A percentile compares a stretch with the other conserved stretches of the same genome.
phyloP scores from a whole-genome alignment of 2,329 filamentous ascomycete species.

The Calonectria crousiana region DNA sequence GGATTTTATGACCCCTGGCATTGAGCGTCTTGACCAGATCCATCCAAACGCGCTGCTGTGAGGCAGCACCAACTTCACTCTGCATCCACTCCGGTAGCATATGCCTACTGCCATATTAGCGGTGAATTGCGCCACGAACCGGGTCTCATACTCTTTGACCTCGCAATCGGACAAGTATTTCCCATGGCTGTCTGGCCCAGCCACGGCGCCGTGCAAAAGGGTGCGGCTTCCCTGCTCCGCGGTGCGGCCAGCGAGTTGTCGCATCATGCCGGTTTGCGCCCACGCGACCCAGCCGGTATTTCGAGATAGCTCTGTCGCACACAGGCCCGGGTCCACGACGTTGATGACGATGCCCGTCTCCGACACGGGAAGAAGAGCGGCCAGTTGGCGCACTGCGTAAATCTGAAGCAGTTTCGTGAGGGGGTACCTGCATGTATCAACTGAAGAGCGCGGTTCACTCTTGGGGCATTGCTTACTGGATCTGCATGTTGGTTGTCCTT shows the following conservation, averaged over 20 bases:
- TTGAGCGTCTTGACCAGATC: background rate
- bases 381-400: conserved; percentile 7
- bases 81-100: background rate
- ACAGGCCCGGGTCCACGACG: conserved; percentile 10
- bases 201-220: background rate
- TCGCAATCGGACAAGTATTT: background rate
- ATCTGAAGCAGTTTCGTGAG: conserved; percentile 7
- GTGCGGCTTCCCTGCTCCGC: conserved; percentile 11
- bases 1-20: background rate
- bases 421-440: conserved; percentile 1
- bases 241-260: background rate
- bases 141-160: background rate
- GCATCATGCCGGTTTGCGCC: background rate
- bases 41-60: background rate
- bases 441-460: background rate
- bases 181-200: background rate
- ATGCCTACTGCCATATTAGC: background rate
- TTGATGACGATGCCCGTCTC: conserved; percentile 18
- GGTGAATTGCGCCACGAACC: background rate
- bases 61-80: background rate
- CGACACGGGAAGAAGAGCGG: background rate
- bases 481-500: background rate
- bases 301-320: conserved; percentile 3
- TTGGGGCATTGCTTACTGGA: background rate
- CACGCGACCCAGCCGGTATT: background rate